Conservation (phyloP, 2,329 filamentous ascomycete species). For the Grosmannia clavigera region DNA sequence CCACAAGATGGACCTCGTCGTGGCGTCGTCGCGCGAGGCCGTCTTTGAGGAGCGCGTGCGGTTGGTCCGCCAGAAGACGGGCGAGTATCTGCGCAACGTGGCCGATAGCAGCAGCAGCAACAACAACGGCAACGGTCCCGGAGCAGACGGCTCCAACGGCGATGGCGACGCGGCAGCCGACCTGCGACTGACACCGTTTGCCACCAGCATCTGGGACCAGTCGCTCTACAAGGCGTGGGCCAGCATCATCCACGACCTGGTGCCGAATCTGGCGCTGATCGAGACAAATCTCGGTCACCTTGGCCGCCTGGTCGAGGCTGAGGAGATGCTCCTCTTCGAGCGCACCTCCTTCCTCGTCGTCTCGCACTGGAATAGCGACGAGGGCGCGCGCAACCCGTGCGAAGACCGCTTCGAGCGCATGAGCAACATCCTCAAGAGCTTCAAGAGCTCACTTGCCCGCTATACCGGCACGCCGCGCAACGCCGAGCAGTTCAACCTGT, state of each 20-base stretch:
- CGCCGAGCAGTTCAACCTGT: conserved; percentile 66
- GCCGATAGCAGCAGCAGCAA: conserved; percentile 15
- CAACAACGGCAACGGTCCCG: conserved; percentile 7
- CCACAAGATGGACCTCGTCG: conserved; percentile 97
- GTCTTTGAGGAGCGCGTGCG: conserved; percentile 77
- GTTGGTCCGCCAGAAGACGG: conserved; percentile 63
- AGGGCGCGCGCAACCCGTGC: conserved; percentile 71
- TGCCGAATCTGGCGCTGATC: conserved; percentile 84
- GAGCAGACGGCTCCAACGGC: conserved; percentile 17
- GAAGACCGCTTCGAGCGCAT: conserved; percentile 88
- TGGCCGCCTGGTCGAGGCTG: conserved; percentile 75
- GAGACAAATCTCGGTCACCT: conserved; percentile 75
- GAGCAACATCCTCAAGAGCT: conserved; percentile 95
- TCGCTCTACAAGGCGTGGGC: conserved; percentile 97
- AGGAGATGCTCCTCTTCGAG: conserved; percentile 91
- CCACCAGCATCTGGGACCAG: conserved; percentile 97
- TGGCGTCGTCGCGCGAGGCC: conserved; percentile 61
- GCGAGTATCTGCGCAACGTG: conserved; percentile 35
- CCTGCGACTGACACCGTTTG: conserved; percentile 74
- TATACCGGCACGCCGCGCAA: conserved; percentile 73
- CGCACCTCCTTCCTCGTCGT: conserved; percentile 92
- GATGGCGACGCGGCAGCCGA: conserved; percentile 15
- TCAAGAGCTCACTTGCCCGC: conserved; percentile 73
- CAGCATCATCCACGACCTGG: conserved; percentile 91
- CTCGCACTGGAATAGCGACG: conserved; percentile 71